These are phyloP conservation scores for Glycine soja DNA, from an alignment of 306 rosid genomes.

Conservation along the genomic window DNA sequence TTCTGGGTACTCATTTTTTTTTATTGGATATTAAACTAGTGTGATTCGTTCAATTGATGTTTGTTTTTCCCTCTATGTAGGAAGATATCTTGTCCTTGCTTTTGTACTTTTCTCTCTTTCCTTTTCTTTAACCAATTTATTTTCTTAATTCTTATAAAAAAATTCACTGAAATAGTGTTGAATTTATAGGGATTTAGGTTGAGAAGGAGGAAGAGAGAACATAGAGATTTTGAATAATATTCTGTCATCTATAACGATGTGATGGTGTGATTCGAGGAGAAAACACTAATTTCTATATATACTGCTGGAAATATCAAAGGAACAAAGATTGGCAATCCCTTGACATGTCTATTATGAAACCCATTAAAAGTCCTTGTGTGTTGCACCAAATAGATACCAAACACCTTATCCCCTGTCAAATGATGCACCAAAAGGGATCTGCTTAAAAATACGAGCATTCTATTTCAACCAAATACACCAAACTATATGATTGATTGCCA, in stretches of 20 bases:
- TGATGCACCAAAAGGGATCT: not conserved
- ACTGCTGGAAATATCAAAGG: not conserved
- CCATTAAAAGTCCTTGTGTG: not conserved
- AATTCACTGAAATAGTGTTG: not conserved
- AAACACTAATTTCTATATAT: conserved; percentile 14
- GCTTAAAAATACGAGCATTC: not conserved
- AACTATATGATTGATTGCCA: not conserved
- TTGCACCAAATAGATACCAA: not conserved
- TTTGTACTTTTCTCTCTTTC: not conserved
- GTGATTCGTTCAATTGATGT: conserved; percentile 7
- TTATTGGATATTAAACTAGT: conserved; percentile 18
- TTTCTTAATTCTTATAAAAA: not conserved
- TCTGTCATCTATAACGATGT: conserved; percentile 1
- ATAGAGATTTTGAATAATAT: conserved; percentile 2
- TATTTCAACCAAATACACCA: conserved; percentile 27
- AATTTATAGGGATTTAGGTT: conserved; percentile 16
- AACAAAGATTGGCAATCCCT: not conserved
- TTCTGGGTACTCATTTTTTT: not conserved
- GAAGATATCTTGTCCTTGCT: conserved; percentile 34
- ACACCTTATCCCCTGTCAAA: not conserved
- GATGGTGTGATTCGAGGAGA: not conserved
- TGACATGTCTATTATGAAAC: not conserved
- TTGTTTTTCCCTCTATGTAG: not conserved
- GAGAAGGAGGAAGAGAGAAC: conserved; percentile 10
- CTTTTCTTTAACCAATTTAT: conserved; percentile 8